Evolutionary conservation across 2,329 filamentous ascomycete genomes (phyloP).

Genomic region (Calcarisporium arbuscula): DNA sequence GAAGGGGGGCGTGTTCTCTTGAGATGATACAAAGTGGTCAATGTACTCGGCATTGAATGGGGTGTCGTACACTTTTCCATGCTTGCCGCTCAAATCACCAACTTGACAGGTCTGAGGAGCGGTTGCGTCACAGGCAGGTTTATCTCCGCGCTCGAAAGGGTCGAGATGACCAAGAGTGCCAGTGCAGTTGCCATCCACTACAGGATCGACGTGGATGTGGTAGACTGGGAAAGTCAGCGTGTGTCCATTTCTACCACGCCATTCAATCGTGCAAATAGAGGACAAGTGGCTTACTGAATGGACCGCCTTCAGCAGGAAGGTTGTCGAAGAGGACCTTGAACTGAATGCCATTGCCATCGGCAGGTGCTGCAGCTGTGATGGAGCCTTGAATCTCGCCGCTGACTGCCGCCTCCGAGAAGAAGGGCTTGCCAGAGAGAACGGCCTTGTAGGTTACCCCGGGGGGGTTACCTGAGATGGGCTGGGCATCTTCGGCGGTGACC

Average conservation of each 20-base stretch:
- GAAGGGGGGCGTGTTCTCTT: slow-evolving; percentile 45
- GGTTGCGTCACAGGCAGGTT: slow-evolving; percentile 50
- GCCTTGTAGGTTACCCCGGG: slow-evolving; percentile 47
- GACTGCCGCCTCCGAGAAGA: slow-evolving; percentile 41
- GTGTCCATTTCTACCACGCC: neutral
- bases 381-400: slow-evolving; percentile 49
- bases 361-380: slow-evolving; percentile 38
- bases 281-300: slow-evolving; percentile 47
- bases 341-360: slow-evolving; percentile 47
- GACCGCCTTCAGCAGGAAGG: slow-evolving; percentile 49
- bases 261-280: neutral
- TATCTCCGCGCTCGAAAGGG: slow-evolving; percentile 60
- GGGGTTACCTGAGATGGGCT: slow-evolving; percentile 50
- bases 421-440: slow-evolving; percentile 44
- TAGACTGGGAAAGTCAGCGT: slow-evolving; percentile 49
- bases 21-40: slow-evolving; percentile 53
- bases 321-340: slow-evolving; percentile 52
- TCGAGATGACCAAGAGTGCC: slow-evolving; percentile 63
- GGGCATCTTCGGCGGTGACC: slow-evolving; percentile 36
- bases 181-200: slow-evolving; percentile 64
- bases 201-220: slow-evolving; percentile 63
- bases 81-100: slow-evolving; percentile 71
- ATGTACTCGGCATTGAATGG: slow-evolving; percentile 44
- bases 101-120: slow-evolving; percentile 63
- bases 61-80: slow-evolving; percentile 52